Base-by-base conservation (phyloP, 129 eudicot species). In the Helianthus annuus region DNA sequence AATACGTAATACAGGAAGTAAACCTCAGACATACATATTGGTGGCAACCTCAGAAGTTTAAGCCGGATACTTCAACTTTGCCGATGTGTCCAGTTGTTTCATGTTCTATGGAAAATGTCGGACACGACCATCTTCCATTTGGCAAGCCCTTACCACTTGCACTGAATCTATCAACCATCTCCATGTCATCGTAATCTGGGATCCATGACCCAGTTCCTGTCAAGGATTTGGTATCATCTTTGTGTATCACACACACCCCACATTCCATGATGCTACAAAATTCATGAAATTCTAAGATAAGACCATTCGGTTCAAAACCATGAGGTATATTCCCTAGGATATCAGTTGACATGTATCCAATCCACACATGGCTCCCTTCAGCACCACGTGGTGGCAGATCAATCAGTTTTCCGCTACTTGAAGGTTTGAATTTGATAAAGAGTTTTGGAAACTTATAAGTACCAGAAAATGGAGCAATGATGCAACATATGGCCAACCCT, bases 401-500 rank as follows among this genome's bases (percentile, higher is more conserved):
- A 39, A 7, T 63, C 10, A 39, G 4, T 39, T 2, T 39, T 14
- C 36, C 49, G 6, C 16, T 8, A 39, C 29, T 9, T 64, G 51
- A 38, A 38, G 48, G 29, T 15, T n/a, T 63, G 0, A 36, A 15
- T 36, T 63, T 63, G 10, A 63, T 38, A 4, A 39, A 39, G 3
- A 39, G 44, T 63, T 38, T 36, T 36, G 12, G n/a, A 24, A n/a
- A 2, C n/a, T 3, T 12, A 39, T 5, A 3, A 1, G 12, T 0
- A 14, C 3, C 42, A 9, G 6, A 2, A 39, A 5, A n/a, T 12
- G 66, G 17, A 60, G 44, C 22, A 15, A 63, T 14, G 22, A 36
- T 7, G 36, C 68, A 63, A 16, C 68, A 63, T 7, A 63, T 63
- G 12, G 68, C 22, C 68, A 63, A 63, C 22, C 68, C 49, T 63